These are phyloP conservation scores for Mantamonas sphyraenae DNA, from an alignment of 78 protist species.

Conservation along the genomic window DNA sequence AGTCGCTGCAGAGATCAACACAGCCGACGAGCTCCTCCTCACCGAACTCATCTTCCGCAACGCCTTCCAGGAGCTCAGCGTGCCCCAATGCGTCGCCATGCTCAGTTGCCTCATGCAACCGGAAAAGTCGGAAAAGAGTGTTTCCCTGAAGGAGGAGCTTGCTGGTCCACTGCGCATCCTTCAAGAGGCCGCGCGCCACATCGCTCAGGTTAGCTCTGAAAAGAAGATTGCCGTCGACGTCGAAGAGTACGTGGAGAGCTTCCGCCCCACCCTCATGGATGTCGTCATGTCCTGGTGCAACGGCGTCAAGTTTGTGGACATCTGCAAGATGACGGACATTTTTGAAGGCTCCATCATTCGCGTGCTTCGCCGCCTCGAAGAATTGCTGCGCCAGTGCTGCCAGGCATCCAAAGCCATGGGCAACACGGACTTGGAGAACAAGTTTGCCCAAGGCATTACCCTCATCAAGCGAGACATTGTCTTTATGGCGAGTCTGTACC, in stretches of 20 bases:
- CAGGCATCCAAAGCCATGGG: conserved; percentile 87
- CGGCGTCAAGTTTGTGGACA: conserved; percentile 78
- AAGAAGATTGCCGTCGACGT: conserved; percentile 58
- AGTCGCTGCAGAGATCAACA: conserved; percentile 86
- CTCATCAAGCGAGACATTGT: conserved; percentile 83
- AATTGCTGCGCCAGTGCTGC: conserved; percentile 81
- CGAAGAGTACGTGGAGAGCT: conserved; percentile 43
- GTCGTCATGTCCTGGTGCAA: conserved; percentile 49
- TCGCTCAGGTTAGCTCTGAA: conserved; percentile 68
- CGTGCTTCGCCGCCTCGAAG: conserved; percentile 58
- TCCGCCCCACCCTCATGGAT: conserved; percentile 69
- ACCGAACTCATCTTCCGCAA: conserved; percentile 89
- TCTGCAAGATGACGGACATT: conserved; percentile 71
- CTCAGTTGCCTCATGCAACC: conserved; percentile 66
- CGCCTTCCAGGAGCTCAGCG: conserved; percentile 68
- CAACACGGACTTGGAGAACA: conserved; percentile 66
- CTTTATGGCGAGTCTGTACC: conserved; percentile 88
- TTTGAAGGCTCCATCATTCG: conserved; percentile 93
- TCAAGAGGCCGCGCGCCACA: conserved; percentile 56
- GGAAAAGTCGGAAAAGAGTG: conserved; percentile 6
- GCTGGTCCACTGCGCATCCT: conserved; percentile 36
- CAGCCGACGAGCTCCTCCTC: conserved; percentile 86
- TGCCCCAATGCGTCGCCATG: conserved; percentile 61
- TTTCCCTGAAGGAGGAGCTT: conserved; percentile 37
- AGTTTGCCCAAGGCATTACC: conserved; percentile 58